Evolutionary conservation across 228 moss, liverwort and hornwort species (phyloP).

Genomic region (Sphagnum fallax): DNA sequence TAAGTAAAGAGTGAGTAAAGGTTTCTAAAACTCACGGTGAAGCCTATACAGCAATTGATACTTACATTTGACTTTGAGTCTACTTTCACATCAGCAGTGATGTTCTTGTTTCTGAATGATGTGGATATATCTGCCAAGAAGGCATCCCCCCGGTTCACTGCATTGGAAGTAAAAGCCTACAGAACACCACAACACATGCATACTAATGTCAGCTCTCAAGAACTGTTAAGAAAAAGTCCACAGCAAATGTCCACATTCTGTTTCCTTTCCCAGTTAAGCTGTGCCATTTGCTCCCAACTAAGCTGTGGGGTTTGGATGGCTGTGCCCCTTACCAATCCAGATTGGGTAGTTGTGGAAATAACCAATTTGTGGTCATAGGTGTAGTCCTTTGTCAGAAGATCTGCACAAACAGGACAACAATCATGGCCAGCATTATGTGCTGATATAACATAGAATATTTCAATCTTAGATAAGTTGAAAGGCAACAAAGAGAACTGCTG

Average conservation of each 20-base stretch:
- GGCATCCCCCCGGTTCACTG: slow-evolving; percentile 76
- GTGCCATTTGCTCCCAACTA: neutral
- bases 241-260: neutral
- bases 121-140: slow-evolving; percentile 81
- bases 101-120: slow-evolving; percentile 74
- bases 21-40: too few species aligned
- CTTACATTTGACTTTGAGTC: slow-evolving; percentile 85
- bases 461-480: too few species aligned
- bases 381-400: slow-evolving; percentile 93
- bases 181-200: slow-evolving; percentile 1
- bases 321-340: slow-evolving; percentile 74
- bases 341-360: slow-evolving; percentile 78
- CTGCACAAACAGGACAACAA: slow-evolving; percentile 18
- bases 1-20: too few species aligned
- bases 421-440: too few species aligned
- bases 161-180: slow-evolving; percentile 85
- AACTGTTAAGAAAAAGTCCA: too few species aligned
- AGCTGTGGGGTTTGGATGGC: neutral
- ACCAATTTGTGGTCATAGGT: slow-evolving; percentile 95
- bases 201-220: neutral
- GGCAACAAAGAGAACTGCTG: too few species aligned
- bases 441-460: too few species aligned
- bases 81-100: slow-evolving; percentile 87
- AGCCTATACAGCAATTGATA: neutral
- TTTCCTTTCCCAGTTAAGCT: neutral